Evolutionary conservation across 345 rosid genomes (phyloP), one percentile per base, ranked within the genome.

Genomic region (Sonneratia alba): DNA sequence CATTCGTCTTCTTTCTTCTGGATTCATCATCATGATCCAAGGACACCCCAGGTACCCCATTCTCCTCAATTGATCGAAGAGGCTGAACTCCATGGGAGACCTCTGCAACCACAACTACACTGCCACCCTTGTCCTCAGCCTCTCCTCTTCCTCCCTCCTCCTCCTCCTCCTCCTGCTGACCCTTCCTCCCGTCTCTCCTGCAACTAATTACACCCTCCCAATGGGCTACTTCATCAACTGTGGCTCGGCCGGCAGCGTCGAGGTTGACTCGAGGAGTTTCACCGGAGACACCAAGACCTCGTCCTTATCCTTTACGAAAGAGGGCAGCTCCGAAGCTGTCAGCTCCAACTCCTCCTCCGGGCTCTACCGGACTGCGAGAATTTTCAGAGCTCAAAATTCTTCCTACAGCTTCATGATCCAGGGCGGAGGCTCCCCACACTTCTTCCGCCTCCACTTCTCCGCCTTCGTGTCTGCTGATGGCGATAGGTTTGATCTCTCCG

Each of bases 381-480:
- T 83, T 42, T 87, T 82, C 83, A 45, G 43, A 15, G 53, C 42
- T 22, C 32, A 42, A 6, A 38, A 32, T 34, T 75, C 92, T 45
- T 64, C 40, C 9, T 89, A 85, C 76, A 72, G 22, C 57, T 66
- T 91, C 59, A 8, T 69, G 11, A 74, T 83, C 43, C 51, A 59
- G 73, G 27, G 51, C 4, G 4, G 10, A 18, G 85, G 83, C n/a
- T 59, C 71, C 69, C 64, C 70, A 45, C 67, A 88, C 77, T 27
- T 87, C 11, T 79, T 88, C 22, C 91, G 89, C 67, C 72, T 74
- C 67, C 86, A 79, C 75, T 80, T 86, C 82, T 81, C 69, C 53
- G 65, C 77, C 72, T 69, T 80, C 72, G 67, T 61, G 79, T 81
- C 71, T 43, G 67, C 80, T 70, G 66, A 72, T 67, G 70, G 62